Percentiles rank a stretch among this genome's conserved stretches.
These are phyloP conservation scores for Solanum lycopersicoides DNA, from an alignment of 257 asterid genomes.

Conservation along the genomic window DNA sequence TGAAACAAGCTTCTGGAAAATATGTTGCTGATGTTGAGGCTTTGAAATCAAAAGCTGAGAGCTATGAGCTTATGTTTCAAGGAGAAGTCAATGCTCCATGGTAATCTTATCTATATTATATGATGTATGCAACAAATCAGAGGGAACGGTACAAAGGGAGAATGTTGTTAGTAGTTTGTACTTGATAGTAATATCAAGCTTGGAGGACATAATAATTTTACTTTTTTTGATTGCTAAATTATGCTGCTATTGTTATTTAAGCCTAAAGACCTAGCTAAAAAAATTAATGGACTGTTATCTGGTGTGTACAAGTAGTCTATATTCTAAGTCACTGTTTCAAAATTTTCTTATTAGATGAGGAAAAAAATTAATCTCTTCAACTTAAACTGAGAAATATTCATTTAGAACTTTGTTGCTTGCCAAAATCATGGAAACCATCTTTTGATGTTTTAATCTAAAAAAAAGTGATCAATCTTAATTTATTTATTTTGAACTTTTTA, in stretches of 20 bases:
- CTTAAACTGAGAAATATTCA: not conserved
- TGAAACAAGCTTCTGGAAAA: conserved; percentile 29
- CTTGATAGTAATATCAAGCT: not conserved
- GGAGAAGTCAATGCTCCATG: conserved; percentile 56
- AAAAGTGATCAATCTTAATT: no score
- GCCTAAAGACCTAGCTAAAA: not conserved
- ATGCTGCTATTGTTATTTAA: not conserved
- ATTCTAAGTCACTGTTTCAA: no score
- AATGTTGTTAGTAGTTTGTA: not conserved
- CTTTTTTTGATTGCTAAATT: not conserved
- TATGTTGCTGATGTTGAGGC: conserved; percentile 24
- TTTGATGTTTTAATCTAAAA: not conserved
- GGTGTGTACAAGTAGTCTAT: not conserved
- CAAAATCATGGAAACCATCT: not conserved
- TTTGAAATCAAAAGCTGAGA: conserved; percentile 39
- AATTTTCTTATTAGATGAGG: not conserved
- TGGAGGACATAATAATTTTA: not conserved
- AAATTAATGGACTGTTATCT: not conserved
- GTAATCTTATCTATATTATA: conserved; percentile 9
- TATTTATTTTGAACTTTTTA: no score
- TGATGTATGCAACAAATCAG: not conserved
- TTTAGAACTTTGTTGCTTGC: not conserved
- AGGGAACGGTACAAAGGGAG: not conserved
- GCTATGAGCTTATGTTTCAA: conserved; percentile 34
- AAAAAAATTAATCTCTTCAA: not conserved